These are phyloP conservation scores for Botrytis fabae DNA, from an alignment of 2,329 filamentous ascomycete genomes.

Conservation along the genomic window DNA sequence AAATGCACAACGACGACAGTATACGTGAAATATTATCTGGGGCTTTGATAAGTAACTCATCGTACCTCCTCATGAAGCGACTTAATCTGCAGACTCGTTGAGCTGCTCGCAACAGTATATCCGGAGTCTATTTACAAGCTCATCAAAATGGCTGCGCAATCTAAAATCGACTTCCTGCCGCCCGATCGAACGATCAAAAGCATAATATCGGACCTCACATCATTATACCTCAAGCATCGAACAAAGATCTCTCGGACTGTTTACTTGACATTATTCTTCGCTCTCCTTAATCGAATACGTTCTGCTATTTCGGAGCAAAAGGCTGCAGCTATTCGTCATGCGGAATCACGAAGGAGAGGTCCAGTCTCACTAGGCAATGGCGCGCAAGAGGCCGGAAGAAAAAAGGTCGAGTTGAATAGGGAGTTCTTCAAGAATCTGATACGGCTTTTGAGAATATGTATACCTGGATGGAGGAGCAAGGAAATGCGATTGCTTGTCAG, in stretches of 20 bases:
- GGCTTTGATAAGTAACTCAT: not conserved
- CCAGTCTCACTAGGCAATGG: conserved; percentile 47
- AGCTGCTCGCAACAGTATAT: conserved; percentile 15
- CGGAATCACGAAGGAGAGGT: conserved; percentile 55
- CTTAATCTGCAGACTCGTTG: conserved; percentile 13
- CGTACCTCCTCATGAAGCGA: conserved; percentile 15
- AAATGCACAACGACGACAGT: conserved; percentile 9
- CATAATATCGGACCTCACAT: conserved; percentile 65
- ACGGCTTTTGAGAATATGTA: conserved; percentile 77
- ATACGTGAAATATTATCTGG: not conserved
- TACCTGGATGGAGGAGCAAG: conserved; percentile 86
- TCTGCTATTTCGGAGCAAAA: conserved; percentile 93
- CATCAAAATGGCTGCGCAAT: conserved; percentile 68
- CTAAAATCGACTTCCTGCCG: conserved; percentile 72
- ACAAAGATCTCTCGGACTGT: conserved; percentile 79
- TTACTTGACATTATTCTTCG: conserved; percentile 78
- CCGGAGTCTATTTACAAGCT: conserved; percentile 9
- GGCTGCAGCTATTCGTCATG: conserved; percentile 70
- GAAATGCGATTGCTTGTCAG: conserved; percentile 83
- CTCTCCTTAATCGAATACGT: conserved; percentile 82
- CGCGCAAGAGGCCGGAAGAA: conserved; percentile 49
- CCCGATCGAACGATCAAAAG: conserved; percentile 63
- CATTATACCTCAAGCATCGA: conserved; percentile 76
- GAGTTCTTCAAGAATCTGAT: conserved; percentile 73
- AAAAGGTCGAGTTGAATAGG: conserved; percentile 88